A percentile compares a stretch with the other conserved stretches of the same genome.
phyloP scores from a whole-genome alignment of 495 filamentous ascomycete species.

The Annulohypoxylon stygium region DNA sequence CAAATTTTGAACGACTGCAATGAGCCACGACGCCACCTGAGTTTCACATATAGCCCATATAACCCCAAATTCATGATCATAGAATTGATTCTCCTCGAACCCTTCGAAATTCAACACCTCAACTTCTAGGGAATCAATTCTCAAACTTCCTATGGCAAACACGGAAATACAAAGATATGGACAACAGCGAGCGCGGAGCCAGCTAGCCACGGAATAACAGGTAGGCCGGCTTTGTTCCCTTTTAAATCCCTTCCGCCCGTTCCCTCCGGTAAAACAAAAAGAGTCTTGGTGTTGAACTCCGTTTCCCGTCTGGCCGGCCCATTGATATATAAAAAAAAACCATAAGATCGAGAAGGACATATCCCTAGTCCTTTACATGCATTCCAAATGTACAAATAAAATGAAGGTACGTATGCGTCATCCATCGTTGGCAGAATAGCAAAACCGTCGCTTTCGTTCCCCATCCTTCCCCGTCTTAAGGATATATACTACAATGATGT shows the following conservation, averaged over 20 bases:
- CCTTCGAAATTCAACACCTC: neutral
- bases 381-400: slow-evolving; percentile 37
- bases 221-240: slow-evolving; percentile 13
- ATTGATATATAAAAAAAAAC: slow-evolving; percentile 31
- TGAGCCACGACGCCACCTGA: neutral
- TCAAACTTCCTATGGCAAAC: neutral
- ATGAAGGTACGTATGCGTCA: slow-evolving; percentile 34
- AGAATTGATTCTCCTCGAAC: neutral
- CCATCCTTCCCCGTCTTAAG: slow-evolving; percentile 3
- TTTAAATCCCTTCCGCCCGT: slow-evolving; percentile 8
- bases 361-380: slow-evolving; percentile 22
- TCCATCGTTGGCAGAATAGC: slow-evolving; percentile 26
- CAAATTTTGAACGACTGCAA: neutral
- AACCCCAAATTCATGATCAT: neutral
- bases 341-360: slow-evolving; percentile 32
- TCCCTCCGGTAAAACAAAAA: slow-evolving; percentile 11
- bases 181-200: slow-evolving; percentile 36
- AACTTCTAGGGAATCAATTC: slow-evolving; percentile 4
- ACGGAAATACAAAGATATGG: slow-evolving; percentile 28
- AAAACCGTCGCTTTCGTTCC: neutral
- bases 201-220: slow-evolving; percentile 14
- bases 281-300: slow-evolving; percentile 23
- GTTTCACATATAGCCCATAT: too few species aligned
- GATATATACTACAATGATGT: slow-evolving; percentile 40
- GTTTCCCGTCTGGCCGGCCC: slow-evolving; percentile 12